Conservation (phyloP, 2,329 filamentous ascomycete species). For the Orbilia ellipsospora region DNA sequence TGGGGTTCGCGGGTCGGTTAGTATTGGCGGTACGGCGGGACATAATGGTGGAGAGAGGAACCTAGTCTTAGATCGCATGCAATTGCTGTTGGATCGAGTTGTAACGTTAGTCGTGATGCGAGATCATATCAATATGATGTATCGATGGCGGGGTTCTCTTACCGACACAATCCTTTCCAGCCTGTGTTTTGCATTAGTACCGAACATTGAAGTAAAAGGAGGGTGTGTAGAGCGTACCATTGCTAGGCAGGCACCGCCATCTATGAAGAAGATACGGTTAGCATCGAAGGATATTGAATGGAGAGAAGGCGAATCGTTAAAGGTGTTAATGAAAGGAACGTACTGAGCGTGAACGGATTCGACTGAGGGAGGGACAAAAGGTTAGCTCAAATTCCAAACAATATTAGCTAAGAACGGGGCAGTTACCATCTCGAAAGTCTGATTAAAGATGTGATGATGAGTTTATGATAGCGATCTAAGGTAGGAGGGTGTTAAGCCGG, state of each 20-base stretch:
- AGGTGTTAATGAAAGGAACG: constrained; percentile 2
- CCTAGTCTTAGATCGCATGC: constrained; percentile 98
- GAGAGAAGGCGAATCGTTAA: background rate
- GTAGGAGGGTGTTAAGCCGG: constrained; percentile 9
- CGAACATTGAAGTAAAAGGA: constrained; percentile 3
- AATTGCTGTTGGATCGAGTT: constrained; percentile 69
- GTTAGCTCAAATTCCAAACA: constrained; percentile 29
- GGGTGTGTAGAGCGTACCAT: constrained; percentile 34
- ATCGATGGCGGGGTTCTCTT: constrained; percentile 7
- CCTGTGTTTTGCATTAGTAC: constrained; percentile 64
- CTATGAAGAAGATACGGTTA: constrained; percentile 35
- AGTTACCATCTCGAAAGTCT: constrained; percentile 31
- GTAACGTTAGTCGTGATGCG: constrained; percentile 12
- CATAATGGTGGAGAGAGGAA: constrained; percentile 64
- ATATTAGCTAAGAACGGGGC: constrained; percentile 3
- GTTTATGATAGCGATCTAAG: background rate
- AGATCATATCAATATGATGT: background rate
- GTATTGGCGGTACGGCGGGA: background rate
- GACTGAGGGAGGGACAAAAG: constrained; percentile 21
- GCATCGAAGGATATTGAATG: constrained; percentile 1
- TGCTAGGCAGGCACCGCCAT: constrained; percentile 54
- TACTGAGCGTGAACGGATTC: constrained; percentile 55
- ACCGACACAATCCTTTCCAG: constrained; percentile 97
- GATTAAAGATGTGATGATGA: background rate
- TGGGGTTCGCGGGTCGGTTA: constrained; percentile 9